Evolutionary conservation across 805 yeast genomes (phyloP).

Genomic region (Kuraishia borneana): DNA sequence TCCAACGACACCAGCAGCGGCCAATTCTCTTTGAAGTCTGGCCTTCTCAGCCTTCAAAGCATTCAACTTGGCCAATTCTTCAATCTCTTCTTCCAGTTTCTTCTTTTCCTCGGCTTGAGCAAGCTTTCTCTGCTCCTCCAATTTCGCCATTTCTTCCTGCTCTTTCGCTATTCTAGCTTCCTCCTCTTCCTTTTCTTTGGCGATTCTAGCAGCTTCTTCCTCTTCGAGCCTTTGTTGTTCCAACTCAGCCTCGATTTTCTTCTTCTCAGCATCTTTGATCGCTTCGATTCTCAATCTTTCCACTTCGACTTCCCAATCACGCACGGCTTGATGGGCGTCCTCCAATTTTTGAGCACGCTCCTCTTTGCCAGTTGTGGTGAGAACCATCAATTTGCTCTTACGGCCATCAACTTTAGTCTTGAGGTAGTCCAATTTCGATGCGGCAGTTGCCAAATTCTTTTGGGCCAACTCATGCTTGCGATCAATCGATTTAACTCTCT

Average conservation of each 20-base stretch:
- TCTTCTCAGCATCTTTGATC: conserved; percentile 33
- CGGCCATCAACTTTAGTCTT: conserved; percentile 31
- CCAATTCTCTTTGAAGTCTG: conserved; percentile 20
- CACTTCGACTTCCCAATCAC: conserved; percentile 34
- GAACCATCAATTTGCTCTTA: conserved; percentile 26
- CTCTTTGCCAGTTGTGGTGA: conserved; percentile 26
- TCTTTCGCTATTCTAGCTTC: conserved; percentile 12
- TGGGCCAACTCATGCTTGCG: conserved; percentile 24
- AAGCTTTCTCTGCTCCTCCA: conserved; percentile 9
- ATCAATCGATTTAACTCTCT: conserved; percentile 19
- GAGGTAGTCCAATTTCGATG: conserved; percentile 32
- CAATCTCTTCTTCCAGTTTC: conserved; percentile 19
- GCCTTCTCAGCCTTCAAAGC: conserved; percentile 22
- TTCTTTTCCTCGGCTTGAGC: conserved; percentile 21
- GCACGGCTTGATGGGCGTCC: conserved; percentile 28
- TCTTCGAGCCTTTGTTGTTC: conserved; percentile 28
- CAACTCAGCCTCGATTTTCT: conserved; percentile 25
- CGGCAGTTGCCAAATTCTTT: conserved; percentile 25
- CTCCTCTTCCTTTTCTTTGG: conserved; percentile 10
- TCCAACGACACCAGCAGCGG: conserved; percentile 9
- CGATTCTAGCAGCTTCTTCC: conserved; percentile 19
- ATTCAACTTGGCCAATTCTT: conserved; percentile 22
- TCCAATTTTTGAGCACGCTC: conserved; percentile 22
- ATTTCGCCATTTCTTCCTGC: conserved; percentile 8
- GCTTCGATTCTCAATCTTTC: conserved; percentile 29